These are phyloP conservation scores for Penstemon newberryi DNA, from an alignment of 257 asterid species.

Conservation along the genomic window DNA sequence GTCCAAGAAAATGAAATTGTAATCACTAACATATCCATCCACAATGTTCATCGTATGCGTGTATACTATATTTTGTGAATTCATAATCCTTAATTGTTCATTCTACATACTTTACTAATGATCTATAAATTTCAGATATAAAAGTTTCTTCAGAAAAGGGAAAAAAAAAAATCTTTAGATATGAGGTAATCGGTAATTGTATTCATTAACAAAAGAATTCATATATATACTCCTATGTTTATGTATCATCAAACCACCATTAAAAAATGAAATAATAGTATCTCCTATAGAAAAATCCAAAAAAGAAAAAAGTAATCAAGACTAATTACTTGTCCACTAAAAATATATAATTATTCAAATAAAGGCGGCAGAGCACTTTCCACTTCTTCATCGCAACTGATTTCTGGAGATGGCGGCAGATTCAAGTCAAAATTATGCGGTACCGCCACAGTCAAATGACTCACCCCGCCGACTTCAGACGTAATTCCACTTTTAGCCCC, in stretches of 20 bases:
- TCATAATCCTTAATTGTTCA: no score
- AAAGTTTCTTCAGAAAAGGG: no score
- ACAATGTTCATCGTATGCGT: no score
- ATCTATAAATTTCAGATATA: no score
- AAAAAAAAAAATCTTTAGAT: no score
- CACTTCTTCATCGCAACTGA: constrained; percentile 50
- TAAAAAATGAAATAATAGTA: constrained; percentile 16
- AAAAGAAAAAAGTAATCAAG: background rate
- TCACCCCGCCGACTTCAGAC: constrained; percentile 41
- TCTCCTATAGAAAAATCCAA: background rate
- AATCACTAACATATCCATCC: no score
- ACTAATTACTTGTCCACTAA: constrained; percentile 4
- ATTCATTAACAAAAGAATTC: constrained; percentile 35
- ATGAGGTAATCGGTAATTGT: background rate
- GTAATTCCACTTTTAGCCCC: background rate
- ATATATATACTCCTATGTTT: background rate
- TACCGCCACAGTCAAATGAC: constrained; percentile 24
- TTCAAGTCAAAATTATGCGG: constrained; percentile 50
- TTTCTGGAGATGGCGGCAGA: constrained; percentile 49
- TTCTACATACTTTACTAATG: no score
- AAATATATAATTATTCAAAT: constrained; percentile 8
- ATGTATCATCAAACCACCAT: background rate
- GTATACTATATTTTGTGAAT: no score
- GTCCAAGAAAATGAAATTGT: no score
- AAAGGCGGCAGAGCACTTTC: constrained; percentile 54